Conservation (phyloP, 2,329 filamentous ascomycete genomes). For the Pestalotiopsis sp. region DNA sequence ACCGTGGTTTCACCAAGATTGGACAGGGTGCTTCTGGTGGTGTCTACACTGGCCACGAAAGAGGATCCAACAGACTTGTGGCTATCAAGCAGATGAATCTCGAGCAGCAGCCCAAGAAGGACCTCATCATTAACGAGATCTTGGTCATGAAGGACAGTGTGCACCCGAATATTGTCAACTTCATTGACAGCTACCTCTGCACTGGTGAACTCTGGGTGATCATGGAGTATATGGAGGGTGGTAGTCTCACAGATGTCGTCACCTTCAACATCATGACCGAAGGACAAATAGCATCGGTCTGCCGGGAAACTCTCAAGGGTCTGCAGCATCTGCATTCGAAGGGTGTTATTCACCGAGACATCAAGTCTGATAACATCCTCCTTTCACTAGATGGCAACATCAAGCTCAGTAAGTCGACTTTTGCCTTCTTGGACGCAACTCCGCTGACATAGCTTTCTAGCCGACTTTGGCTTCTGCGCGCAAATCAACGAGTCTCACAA, state of each 20-base stretch:
- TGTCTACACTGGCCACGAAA: constrained; percentile 89
- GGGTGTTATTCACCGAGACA: constrained; percentile 96
- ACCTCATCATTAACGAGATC: constrained; percentile 98
- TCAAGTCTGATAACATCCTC: constrained; percentile 98
- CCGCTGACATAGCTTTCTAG: constrained; percentile 44
- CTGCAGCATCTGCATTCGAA: constrained; percentile 96
- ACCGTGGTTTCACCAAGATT: constrained; percentile 89
- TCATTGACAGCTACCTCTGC: constrained; percentile 94
- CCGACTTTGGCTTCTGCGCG: constrained; percentile 98
- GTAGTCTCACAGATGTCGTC: constrained; percentile 95
- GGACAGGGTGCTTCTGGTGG: constrained; percentile 96
- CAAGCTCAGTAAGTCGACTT: constrained; percentile 80
- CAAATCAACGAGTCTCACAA: constrained; percentile 97
- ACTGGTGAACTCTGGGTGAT: constrained; percentile 95
- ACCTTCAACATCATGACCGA: constrained; percentile 99
- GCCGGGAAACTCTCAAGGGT: constrained; percentile 88
- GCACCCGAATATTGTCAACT: constrained; percentile 98
- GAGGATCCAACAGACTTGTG: constrained; percentile 82
- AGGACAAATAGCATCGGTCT: constrained; percentile 94
- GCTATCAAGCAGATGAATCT: constrained; percentile 99
- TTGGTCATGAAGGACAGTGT: constrained; percentile 99
- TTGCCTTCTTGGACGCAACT: not conserved
- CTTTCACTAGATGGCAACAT: constrained; percentile 94
- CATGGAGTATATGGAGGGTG: constrained; percentile 99
- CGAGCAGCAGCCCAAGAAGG: constrained; percentile 98